Evolutionary conservation across 2,329 filamentous ascomycete genomes (phyloP).

Genomic region (Amphichorda felina): DNA sequence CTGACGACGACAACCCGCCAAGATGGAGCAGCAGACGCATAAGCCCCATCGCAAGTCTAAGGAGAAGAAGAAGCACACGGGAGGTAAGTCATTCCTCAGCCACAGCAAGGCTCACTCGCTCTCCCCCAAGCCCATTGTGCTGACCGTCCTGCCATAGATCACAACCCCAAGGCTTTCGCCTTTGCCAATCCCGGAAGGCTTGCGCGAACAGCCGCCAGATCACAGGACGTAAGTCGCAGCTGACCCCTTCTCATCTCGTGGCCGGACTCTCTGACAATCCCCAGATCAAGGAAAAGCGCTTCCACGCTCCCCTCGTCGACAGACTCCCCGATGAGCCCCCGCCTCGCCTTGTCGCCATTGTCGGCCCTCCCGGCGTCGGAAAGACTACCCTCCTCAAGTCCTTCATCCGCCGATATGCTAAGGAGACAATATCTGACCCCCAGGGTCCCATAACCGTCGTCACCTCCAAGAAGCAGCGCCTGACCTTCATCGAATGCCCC

Average conservation of each 20-base stretch:
- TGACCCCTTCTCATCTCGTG: too few species aligned
- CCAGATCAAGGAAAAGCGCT: conserved; percentile 84
- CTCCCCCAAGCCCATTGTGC: too few species aligned
- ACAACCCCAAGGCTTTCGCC: conserved; percentile 84
- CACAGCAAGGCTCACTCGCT: too few species aligned
- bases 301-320: conserved; percentile 95
- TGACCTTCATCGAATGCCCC: conserved; percentile 96
- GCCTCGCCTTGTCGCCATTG: conserved; percentile 83
- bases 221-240: conserved; percentile 48
- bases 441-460: conserved; percentile 91
- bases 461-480: conserved; percentile 85
- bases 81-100: conserved; percentile 32
- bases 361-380: conserved; percentile 87
- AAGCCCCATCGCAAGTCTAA: conserved; percentile 78
- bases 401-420: conserved; percentile 85
- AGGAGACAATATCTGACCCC: conserved; percentile 83
- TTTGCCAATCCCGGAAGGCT: conserved; percentile 73
- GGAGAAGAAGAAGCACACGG: conserved; percentile 69
- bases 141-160: conserved; percentile 32
- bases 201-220: conserved; percentile 61
- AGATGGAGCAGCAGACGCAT: conserved; percentile 74
- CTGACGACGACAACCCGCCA: conserved; percentile 13
- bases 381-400: conserved; percentile 96
- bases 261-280: too few species aligned
- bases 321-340: conserved; percentile 90